Base-by-base conservation (phyloP, 2,329 filamentous ascomycete species). In the Claviceps purpurea region DNA sequence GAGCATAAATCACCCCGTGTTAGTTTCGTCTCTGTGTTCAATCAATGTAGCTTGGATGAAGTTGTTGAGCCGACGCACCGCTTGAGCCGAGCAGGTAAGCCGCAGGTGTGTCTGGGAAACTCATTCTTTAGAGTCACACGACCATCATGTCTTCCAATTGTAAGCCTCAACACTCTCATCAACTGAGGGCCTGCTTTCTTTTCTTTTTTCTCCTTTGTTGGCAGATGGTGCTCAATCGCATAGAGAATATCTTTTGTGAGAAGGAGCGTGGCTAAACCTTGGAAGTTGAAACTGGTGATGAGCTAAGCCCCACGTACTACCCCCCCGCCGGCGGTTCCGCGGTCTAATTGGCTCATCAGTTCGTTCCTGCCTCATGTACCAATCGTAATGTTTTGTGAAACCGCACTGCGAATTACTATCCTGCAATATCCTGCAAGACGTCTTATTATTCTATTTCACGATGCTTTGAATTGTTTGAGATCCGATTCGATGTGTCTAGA, bases 61-160 rank as follows among this genome's bases (percentile, higher is more conserved):
- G 42, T 24, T 13, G 11, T 7, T 39, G 22, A 46, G 42, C 30
- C 18, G 43, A 67, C 68, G 60, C 61, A 80, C 79, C 78, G 62
- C 77, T 81, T 16, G 79, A 78, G 55, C 78, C 79, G 52, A 77
- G 66, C 8, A 82, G 68, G 60, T 80, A 75, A 42, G 78, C 75
- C 54, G 75, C 66, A 40, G 78, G 76, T 60, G 65, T 67, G 59
- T 72, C 65, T 51, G 72, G 71, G 50, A 76, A 73, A 50, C 67
- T 65, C 73, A 76, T 75, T 37, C 11, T 45, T 40, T 20, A 4
- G 13, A 20, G 2, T 11, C 49, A 20, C 41, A 39, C 10, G 16
- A 24, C 20, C 49, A 50, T 50, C 34, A 20, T 37, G 30, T 34
- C 20, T n/a, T 37, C 22, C 38, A 13, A 45, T 46, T 11, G 26